These are phyloP conservation scores for Globisporangium irregulare DNA, from an alignment of 352 stramenopile species.

Conservation along the genomic window DNA sequence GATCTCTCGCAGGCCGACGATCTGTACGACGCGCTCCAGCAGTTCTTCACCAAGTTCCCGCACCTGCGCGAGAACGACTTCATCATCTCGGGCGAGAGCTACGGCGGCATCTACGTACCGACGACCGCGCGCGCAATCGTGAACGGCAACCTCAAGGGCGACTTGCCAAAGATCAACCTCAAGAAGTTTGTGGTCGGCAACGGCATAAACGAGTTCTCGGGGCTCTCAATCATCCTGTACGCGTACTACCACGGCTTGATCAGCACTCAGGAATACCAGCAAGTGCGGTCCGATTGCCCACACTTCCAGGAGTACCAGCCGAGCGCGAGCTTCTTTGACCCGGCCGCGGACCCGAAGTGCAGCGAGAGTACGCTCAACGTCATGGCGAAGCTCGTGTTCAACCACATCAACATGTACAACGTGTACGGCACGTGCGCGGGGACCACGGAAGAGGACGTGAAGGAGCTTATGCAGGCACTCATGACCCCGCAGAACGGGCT, in stretches of 20 bases:
- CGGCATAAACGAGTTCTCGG: constrained; percentile 38
- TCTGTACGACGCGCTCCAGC: constrained; percentile 70
- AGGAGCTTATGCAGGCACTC: constrained; percentile 40
- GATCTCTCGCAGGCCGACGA: constrained; percentile 57
- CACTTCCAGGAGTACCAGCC: constrained; percentile 24
- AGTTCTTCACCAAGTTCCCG: constrained; percentile 52
- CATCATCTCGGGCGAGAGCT: constrained; percentile 68
- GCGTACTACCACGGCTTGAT: constrained; percentile 50
- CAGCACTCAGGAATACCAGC: constrained; percentile 35
- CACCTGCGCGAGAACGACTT: constrained; percentile 45
- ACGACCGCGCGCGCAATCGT: constrained; percentile 51
- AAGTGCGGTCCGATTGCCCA: constrained; percentile 18
- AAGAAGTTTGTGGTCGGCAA: constrained; percentile 72
- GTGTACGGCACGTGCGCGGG: constrained; percentile 21
- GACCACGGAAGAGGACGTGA: constrained; percentile 25
- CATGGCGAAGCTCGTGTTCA: constrained; percentile 15
- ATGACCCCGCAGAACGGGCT: constrained; percentile 31
- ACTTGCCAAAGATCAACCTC: constrained; percentile 36
- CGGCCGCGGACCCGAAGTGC: constrained; percentile 25
- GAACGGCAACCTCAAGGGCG: constrained; percentile 28
- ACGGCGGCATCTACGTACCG: constrained; percentile 66
- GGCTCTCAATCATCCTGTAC: constrained; percentile 32
- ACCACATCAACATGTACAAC: constrained; percentile 29
- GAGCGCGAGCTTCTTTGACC: constrained; percentile 18
- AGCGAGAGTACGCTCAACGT: constrained; percentile 25